A percentile compares a stretch with the other conserved stretches of the same genome.
These are phyloP conservation scores for Wickerhamiella allomyrinae DNA, from an alignment of 805 yeast genomes.

Conservation along the genomic window DNA sequence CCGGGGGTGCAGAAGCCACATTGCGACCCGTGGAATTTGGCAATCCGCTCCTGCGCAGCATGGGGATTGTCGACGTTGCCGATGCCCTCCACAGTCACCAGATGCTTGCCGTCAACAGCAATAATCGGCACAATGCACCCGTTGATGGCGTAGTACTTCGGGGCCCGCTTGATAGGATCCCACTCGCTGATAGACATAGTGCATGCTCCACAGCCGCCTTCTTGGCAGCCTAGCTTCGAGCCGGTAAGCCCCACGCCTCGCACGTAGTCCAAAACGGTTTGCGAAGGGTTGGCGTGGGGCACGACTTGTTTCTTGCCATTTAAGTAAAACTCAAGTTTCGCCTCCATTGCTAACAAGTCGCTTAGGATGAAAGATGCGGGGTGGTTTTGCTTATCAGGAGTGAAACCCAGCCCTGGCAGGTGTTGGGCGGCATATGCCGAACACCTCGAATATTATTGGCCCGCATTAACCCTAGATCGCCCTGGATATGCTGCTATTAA, in stretches of 20 bases:
- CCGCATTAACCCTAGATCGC: no score
- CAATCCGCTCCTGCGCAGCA: slow-evolving; percentile 37
- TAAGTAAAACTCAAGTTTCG: slow-evolving; percentile 23
- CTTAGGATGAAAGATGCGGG: neutral
- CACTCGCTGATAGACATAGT: slow-evolving; percentile 30
- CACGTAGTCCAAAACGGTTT: slow-evolving; percentile 32
- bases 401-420: neutral
- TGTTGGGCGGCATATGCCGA: no score
- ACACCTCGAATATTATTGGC: no score
- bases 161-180: slow-evolving; percentile 20
- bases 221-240: slow-evolving; percentile 36
- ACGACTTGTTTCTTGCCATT: slow-evolving; percentile 29
- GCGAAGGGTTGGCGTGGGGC: slow-evolving; percentile 31
- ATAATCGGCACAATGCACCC: slow-evolving; percentile 36
- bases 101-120: slow-evolving; percentile 33
- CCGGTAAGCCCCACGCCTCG: slow-evolving; percentile 29
- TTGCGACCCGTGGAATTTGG: slow-evolving; percentile 36
- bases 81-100: slow-evolving; percentile 36
- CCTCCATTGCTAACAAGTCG: neutral
- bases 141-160: slow-evolving; percentile 29
- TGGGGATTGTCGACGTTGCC: slow-evolving; percentile 30
- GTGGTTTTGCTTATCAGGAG: neutral
- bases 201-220: slow-evolving; percentile 40
- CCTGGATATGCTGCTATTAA: no score
- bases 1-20: slow-evolving; percentile 42